Evolutionary conservation across 1,284 basidiomycete genomes (phyloP).

Genomic region (Marasmius oreades): DNA sequence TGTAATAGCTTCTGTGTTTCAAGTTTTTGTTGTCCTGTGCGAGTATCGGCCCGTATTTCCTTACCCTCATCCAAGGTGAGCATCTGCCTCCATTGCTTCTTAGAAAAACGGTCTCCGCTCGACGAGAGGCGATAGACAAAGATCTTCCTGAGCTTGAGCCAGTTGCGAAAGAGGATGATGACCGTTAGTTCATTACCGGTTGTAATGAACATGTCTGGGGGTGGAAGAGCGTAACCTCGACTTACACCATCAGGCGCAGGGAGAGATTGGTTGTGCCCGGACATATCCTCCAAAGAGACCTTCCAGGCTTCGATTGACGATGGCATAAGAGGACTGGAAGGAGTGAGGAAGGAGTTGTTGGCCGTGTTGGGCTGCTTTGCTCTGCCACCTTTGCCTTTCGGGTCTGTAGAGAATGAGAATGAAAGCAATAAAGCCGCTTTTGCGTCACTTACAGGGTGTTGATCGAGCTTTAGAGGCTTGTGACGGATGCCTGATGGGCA

Average conservation of each 20-base stretch:
- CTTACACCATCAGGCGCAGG: background rate
- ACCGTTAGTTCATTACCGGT: background rate
- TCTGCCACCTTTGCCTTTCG: background rate
- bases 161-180: background rate
- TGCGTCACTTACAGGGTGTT: background rate
- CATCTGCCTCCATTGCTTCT: conserved; percentile 5
- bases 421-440: background rate
- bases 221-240: conserved; percentile 3
- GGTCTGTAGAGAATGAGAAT: background rate
- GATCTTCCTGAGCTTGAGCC: conserved; percentile 1
- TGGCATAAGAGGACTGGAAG: conserved; percentile 6
- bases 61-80: background rate
- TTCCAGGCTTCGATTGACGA: background rate
- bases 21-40: background rate
- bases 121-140: background rate
- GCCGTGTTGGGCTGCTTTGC: background rate
- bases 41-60: background rate
- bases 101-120: background rate
- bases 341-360: conserved; percentile 1
- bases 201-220: background rate
- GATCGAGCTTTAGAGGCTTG: background rate
- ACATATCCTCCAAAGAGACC: background rate
- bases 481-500: background rate
- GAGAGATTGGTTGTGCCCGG: background rate
- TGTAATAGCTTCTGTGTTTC: background rate